phyloP scores from a whole-genome alignment of 306 rosid genomes.

The Heteromeles arbutifolia region DNA sequence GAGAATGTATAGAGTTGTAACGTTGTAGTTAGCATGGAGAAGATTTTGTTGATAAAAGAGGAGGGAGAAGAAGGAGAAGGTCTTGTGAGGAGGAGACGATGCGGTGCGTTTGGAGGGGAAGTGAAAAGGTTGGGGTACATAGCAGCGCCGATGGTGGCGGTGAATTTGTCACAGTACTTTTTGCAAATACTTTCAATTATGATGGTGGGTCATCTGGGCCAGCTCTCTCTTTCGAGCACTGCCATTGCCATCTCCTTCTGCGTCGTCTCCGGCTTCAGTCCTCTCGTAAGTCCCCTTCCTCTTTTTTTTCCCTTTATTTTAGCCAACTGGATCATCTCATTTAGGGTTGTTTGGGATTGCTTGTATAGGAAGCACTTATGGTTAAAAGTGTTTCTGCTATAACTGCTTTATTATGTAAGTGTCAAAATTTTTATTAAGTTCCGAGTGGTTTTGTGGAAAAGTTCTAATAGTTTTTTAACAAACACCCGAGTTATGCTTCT shows the following conservation, averaged over 20 bases:
- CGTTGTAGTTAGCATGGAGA: not conserved
- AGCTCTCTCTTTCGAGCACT: slow-evolving; percentile 15
- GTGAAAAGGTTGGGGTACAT: slow-evolving; percentile 3
- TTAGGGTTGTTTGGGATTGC: no score
- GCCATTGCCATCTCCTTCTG: slow-evolving; percentile 16
- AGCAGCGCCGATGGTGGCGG: slow-evolving; percentile 14
- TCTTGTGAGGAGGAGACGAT: not conserved
- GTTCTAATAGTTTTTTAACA: no score
- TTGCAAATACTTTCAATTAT: slow-evolving; percentile 11
- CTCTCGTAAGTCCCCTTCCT: not conserved
- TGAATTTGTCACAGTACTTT: slow-evolving; percentile 10
- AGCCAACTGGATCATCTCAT: no score
- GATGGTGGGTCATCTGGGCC: slow-evolving; percentile 11
- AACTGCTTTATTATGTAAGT: no score
- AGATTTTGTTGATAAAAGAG: not conserved
- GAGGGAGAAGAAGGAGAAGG: not conserved
- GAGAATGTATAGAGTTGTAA: no score
- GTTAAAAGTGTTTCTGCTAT: no score
- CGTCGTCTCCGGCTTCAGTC: slow-evolving; percentile 24
- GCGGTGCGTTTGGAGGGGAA: slow-evolving; percentile 2
- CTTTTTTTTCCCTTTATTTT: not conserved
- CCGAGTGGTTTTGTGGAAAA: no score
- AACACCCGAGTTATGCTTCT: no score
- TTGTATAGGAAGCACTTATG: no score
- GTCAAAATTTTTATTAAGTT: no score